Evolutionary conservation across 2,329 filamentous ascomycete genomes (phyloP).

Genomic region (Botryotinia narcissicola): DNA sequence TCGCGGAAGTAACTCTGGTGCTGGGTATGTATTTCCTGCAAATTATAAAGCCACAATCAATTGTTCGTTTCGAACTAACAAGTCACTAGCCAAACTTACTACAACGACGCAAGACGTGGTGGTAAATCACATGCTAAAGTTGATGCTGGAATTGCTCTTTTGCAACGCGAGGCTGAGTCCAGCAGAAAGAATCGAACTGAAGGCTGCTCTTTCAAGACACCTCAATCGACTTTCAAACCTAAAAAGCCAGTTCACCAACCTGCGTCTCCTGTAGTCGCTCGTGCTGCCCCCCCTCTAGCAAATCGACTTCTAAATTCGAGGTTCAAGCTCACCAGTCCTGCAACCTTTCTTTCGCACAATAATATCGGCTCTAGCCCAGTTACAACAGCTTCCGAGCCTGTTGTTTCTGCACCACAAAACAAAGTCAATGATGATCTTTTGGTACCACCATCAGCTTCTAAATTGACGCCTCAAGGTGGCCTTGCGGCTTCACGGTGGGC

Average conservation of each 20-base stretch:
- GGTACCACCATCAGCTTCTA: not conserved
- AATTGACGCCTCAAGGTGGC: not conserved
- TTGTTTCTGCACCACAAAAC: not conserved
- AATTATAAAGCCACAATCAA: not conserved
- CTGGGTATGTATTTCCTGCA: conserved; percentile 4
- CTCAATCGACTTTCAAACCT: not conserved
- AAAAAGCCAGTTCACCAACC: not conserved
- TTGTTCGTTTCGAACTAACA: not conserved
- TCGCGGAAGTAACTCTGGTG: not conserved
- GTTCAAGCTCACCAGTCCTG: conserved; percentile 1
- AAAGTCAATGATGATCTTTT: not conserved
- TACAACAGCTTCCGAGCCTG: not conserved
- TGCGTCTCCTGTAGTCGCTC: not conserved
- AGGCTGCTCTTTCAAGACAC: conserved; percentile 1
- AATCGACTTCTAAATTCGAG: not conserved
- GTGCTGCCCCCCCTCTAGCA: not conserved
- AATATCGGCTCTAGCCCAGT: not conserved
- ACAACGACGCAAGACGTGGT: conserved; percentile 9
- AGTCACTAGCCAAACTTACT: not conserved
- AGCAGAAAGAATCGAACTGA: not conserved
- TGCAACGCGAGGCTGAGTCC: conserved; percentile 1
- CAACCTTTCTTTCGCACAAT: conserved; percentile 4
- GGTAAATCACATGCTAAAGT: not conserved
- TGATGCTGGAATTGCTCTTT: conserved; percentile 16
- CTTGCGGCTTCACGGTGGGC: conserved; percentile 11